Base-by-base conservation (phyloP, 805 yeast genomes). In the Clavispora phyllophila region DNA sequence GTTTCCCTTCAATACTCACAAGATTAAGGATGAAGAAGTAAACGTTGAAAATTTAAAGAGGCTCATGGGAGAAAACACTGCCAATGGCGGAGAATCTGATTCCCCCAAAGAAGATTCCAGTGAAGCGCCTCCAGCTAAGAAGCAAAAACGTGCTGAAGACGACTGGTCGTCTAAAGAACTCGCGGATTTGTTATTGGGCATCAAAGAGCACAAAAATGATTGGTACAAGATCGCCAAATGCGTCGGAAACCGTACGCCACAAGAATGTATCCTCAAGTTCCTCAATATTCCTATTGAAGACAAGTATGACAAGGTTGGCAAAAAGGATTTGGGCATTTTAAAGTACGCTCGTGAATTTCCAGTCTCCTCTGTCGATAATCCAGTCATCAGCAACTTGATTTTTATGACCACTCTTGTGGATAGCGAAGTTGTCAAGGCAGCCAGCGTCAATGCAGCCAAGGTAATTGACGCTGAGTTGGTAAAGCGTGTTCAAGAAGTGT, bases 361-460 rank as follows among this genome's bases (percentile, higher is more conserved):
- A 12, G 83, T 87, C 39, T 79, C 87, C 28, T 78, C 87, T 35
- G 79, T 83, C 23, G 98, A 93, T 53, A 93, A 93, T 62, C 99
- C 99, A 2, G 89, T 93, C 3, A 75, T 93, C 68, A 84, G 95
- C 28, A 91, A 95, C n/a, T 75, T 93, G 48, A 83, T 96, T 12
- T 93, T 90, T 62, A 70, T 93, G 63, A 81, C 90, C 0, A 82
- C 87, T 29, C 65, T 90, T 39, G 95, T 89, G 14, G 96, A 91
- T 55, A 84, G 91, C 10, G 84, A 83, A 32, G 85, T 85, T 18
- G 96, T 91, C 0, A 79, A 81, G 43, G 88, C 90, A 9, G 95
- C 95, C 26, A 83, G 95, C 7, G 65, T 57, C 24, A 68, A 81
- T 38, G 89, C 88, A 0, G 72, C 81, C 5, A 68, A 68, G 40